phyloP scores from a whole-genome alignment of 2,329 filamentous ascomycete genomes.

The Corinectria fuckeliana region DNA sequence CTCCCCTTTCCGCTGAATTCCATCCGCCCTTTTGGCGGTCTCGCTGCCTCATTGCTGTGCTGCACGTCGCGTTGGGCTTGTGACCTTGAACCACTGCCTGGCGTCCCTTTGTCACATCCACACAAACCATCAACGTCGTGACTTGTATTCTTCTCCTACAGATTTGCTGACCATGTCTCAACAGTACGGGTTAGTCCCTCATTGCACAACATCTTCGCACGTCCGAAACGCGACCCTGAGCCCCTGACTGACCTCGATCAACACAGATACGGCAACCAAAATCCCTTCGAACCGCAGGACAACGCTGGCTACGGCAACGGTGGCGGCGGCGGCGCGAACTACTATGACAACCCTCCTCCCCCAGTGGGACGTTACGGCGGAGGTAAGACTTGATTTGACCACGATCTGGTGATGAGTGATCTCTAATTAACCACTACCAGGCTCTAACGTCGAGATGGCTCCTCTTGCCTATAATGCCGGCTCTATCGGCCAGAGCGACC shows the following conservation, averaged over 20 bases:
- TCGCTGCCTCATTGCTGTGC: background rate
- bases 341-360: conserved; percentile 34
- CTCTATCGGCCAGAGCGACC: conserved; percentile 59
- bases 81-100: background rate
- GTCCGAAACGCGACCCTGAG: conserved; percentile 8
- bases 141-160: background rate
- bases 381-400: conserved; percentile 29
- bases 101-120: background rate
- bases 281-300: conserved; percentile 66
- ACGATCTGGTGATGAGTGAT: background rate
- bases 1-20: conserved; percentile 24
- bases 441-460: conserved; percentile 72
- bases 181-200: conserved; percentile 62
- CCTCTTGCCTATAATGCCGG: conserved; percentile 62
- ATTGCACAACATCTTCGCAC: conserved; percentile 14
- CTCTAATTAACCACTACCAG: background rate
- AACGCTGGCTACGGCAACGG: conserved; percentile 30
- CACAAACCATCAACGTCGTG: background rate
- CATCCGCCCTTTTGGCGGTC: conserved; percentile 19
- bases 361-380: conserved; percentile 40
- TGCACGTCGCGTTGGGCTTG: background rate
- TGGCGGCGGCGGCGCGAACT: conserved; percentile 37
- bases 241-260: conserved; percentile 40
- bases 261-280: conserved; percentile 61
- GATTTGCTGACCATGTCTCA: conserved; percentile 39